Evolutionary conservation across 805 yeast genomes (phyloP), one percentile per base, ranked within the genome.

Genomic region (Candida lessepsii): DNA sequence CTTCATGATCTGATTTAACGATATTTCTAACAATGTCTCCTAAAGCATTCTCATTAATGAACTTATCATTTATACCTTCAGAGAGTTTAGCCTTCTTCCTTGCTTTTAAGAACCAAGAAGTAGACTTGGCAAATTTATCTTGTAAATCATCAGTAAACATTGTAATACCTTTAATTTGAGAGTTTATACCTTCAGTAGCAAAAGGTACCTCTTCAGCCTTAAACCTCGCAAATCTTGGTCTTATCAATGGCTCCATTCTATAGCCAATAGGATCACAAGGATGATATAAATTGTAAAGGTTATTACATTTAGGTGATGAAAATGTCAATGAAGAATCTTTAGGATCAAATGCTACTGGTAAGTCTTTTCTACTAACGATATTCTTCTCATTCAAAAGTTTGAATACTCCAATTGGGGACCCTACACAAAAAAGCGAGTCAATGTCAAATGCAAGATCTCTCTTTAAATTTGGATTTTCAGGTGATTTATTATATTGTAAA

Each of bases 191-290:
- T 33, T 67, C 65, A 6, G 62, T 60, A 0, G 78, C 77, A 49
- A 74, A 79, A 1, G 86, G 83, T 11, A 85, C 71, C 13, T 64
- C 61, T 40, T 70, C 78, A 0, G 91, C 86, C 46, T 72, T 69
- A 41, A 71, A 61, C 7, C 66, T 56, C 0, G 79, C 64, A 47
- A 81, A 69, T 44, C 55, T 61, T 15, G 72, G 67, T 44, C 68
- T 62, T 4, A 90, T 73, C 42, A 91, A 63, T 1, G 99, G 99
- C 59, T 91, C 99, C 42, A 90, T 63, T 40, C 98, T 69, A 53
- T 90, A 88, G 0, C 91, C 90, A 29, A 93, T 82, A 0, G 97
- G 96, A 56, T 91, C 99, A 48, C 95, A 83, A 0, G 91, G 86
- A 51, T 91, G 95, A 64, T 85, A 88, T 5, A 93, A 63, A 55